These are phyloP conservation scores for Elsinoe australis DNA, from an alignment of 2,329 filamentous ascomycete species.

Conservation along the genomic window DNA sequence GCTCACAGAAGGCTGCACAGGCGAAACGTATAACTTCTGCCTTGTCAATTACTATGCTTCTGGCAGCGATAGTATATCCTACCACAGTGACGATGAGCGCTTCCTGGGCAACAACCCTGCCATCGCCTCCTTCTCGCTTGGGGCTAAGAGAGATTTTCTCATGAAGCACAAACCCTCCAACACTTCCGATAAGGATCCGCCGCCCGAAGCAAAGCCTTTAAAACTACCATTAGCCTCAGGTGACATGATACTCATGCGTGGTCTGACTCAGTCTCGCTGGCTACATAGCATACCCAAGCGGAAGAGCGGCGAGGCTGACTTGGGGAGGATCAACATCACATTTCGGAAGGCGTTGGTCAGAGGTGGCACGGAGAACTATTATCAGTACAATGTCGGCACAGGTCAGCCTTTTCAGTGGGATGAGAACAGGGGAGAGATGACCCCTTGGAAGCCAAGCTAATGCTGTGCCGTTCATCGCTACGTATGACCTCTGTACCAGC, in stretches of 20 bases:
- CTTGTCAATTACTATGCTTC: conserved; percentile 79
- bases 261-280: conserved; percentile 67
- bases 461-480: too few relatives aligned
- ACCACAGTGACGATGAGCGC: conserved; percentile 71
- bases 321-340: conserved; percentile 66
- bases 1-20: conserved; percentile 58
- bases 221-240: conserved; percentile 55
- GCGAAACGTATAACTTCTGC: conserved; percentile 67
- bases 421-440: conserved; percentile 45
- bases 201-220: conserved; percentile 35
- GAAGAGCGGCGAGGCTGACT: conserved; percentile 53
- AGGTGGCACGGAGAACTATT: conserved; percentile 73
- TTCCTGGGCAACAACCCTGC: conserved; percentile 63
- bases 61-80: conserved; percentile 68
- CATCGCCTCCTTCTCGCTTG: conserved; percentile 68
- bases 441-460: conserved; percentile 25
- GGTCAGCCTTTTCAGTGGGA: conserved; percentile 66
- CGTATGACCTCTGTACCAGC: too few relatives aligned
- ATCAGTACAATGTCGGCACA: conserved; percentile 70
- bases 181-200: conserved; percentile 28
- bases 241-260: conserved; percentile 74
- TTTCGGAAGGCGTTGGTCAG: conserved; percentile 64
- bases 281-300: conserved; percentile 71
- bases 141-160: conserved; percentile 64
- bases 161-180: conserved; percentile 66